Base-by-base conservation (phyloP, 805 yeast species). In the Kluyveromyces starmeri region DNA sequence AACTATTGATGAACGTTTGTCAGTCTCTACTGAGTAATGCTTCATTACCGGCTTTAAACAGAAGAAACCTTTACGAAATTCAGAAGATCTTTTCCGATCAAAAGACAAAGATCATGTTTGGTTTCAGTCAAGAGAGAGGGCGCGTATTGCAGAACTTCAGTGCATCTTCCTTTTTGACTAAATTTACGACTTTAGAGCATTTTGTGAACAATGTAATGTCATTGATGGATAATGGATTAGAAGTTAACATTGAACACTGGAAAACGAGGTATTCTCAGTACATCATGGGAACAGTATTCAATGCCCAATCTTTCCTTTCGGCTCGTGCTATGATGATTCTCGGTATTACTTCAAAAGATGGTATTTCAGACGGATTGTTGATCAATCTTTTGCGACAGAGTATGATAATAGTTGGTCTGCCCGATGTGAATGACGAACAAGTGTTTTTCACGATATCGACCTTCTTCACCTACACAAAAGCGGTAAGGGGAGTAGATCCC, bases 1-100 rank as follows among this genome's bases (percentile, higher is more conserved):
- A 73, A 40, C 55, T 83, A 27, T 54, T 79, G 13, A 65, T 77
- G 48, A 80, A 83, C 46, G 66, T 81, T 2, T 67, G 83, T 28
- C 92, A 82, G 45, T 72, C 92, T 0, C 73, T 79, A 44, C 60
- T 75, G 10, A 68, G 75, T 13, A 76, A 72, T 39, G 75, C 75
- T 1, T 61, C 62, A 15, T 52, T 81, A n/a, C 53, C 73, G 1
- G 53, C 46, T 2, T 51, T 51, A 3, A 62, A 63, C 22, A 62
- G 60, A 38, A 45, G 49, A 2, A 52, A 63, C 8, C 64, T 83
- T 14, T 67, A 68, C 33, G 59, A 62, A 1, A 65, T 77, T 2
- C 68, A 60, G 13, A 49, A 42, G 5, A 51, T 49, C 9, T 59
- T 65, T 31, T 59, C 66, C 33, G 74, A 79, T n/a, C 83, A 78